A percentile compares a stretch with the other conserved stretches of the same genome.
Evolutionary conservation across 768 basidiomycete genomes (phyloP).

Genomic region (Russula vinacea): DNA sequence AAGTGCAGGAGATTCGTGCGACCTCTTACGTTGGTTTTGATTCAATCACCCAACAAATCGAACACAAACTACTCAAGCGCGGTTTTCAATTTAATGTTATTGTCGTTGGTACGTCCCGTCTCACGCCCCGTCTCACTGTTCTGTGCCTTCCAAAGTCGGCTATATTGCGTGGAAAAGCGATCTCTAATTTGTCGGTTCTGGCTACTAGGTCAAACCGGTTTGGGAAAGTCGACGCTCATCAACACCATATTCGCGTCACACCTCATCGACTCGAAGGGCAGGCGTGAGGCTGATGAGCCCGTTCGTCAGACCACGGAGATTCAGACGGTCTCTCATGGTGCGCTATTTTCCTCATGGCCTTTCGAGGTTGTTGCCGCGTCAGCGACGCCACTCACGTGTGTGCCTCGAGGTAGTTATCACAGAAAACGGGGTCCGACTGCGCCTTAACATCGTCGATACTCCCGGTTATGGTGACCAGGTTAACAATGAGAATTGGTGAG

Average conservation of each 20-base stretch:
- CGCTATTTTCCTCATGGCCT: conserved; percentile 31
- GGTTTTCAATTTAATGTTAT: conserved; percentile 99
- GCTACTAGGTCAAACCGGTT: conserved; percentile 82
- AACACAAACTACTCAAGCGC: conserved; percentile 98
- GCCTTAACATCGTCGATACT: conserved; percentile 97
- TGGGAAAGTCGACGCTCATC: conserved; percentile 97
- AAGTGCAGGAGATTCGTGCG: conserved; percentile 76
- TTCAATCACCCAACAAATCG: conserved; percentile 94
- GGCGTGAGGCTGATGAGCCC: conserved; percentile 80
- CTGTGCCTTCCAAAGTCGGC: not conserved
- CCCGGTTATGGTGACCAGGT: conserved; percentile 98
- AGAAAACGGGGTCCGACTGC: conserved; percentile 92
- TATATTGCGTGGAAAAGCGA: not conserved
- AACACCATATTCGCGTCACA: conserved; percentile 99
- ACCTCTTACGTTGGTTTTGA: conserved; percentile 97
- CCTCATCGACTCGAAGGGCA: conserved; percentile 96
- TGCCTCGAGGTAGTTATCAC: conserved; percentile 65
- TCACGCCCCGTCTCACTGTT: conserved; percentile 6
- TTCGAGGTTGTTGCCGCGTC: not conserved
- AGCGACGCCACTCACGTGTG: conserved; percentile 9
- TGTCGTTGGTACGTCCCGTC: conserved; percentile 71
- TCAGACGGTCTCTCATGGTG: conserved; percentile 90
- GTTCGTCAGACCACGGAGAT: conserved; percentile 97
- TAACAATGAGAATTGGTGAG: conserved; percentile 97
- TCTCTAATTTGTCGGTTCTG: conserved; percentile 3